Evolutionary conservation across 768 basidiomycete genomes (phyloP).

Genomic region (Hemileccinum rubropunctum): DNA sequence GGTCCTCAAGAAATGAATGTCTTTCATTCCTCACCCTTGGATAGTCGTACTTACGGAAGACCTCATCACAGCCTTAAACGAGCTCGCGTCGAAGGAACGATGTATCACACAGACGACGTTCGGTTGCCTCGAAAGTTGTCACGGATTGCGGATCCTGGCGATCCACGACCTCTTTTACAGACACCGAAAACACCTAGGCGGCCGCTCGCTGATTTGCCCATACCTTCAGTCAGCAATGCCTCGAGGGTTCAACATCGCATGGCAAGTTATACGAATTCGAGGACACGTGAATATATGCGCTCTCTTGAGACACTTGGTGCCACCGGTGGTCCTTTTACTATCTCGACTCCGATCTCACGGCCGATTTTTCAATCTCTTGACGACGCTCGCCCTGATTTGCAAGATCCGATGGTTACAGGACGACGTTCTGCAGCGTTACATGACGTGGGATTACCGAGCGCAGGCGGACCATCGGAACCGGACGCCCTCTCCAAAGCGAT

Average conservation of each 20-base stretch:
- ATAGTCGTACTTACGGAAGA: background rate
- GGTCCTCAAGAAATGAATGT: background rate
- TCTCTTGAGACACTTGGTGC: too few relatives aligned
- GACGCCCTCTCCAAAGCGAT: slow-evolving; percentile 8
- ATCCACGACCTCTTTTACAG: background rate
- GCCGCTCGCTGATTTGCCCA: slow-evolving; percentile 19
- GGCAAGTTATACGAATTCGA: background rate
- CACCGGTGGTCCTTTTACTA: too few relatives aligned
- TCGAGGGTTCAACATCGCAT: background rate
- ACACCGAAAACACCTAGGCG: slow-evolving; percentile 11
- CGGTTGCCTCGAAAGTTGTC: slow-evolving; percentile 10
- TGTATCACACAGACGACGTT: background rate
- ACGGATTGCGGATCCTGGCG: slow-evolving; percentile 4
- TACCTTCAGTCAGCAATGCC: background rate
- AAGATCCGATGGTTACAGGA: background rate
- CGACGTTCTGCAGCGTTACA: too few relatives aligned
- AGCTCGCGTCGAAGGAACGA: slow-evolving; percentile 9
- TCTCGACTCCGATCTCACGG: background rate
- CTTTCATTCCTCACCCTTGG: slow-evolving; percentile 13
- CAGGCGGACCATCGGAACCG: too few relatives aligned
- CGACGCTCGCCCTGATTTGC: background rate
- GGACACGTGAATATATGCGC: slow-evolving; percentile 14
- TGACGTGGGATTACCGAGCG: too few relatives aligned
- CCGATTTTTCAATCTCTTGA: background rate
- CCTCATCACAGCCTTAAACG: slow-evolving; percentile 8